A percentile compares a stretch with the other conserved stretches of the same genome.
Conservation (phyloP, 2,329 filamentous ascomycete genomes). For the Talaromyces islandicus region DNA sequence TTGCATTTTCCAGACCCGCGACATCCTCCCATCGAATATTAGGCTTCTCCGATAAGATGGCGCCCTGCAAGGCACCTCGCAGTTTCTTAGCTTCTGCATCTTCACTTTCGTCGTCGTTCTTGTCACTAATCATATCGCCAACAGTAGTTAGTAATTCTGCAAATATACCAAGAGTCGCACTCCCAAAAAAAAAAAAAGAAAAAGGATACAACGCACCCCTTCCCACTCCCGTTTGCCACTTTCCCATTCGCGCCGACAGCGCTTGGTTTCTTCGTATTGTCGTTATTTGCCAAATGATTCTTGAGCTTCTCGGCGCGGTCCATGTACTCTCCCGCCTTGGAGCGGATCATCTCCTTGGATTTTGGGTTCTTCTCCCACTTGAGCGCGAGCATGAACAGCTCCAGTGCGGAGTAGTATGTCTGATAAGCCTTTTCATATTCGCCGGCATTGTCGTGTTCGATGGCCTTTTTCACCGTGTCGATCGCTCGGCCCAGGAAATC, state of each 20-base stretch:
- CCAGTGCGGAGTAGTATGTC: conserved; percentile 88
- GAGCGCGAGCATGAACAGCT: conserved; percentile 96
- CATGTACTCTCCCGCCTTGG: conserved; percentile 95
- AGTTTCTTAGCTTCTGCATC: conserved; percentile 96
- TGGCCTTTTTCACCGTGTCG: conserved; percentile 93
- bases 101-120: conserved; percentile 59
- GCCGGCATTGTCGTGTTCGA: conserved; percentile 89
- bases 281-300: conserved; percentile 67
- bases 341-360: conserved; percentile 94
- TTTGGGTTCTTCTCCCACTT: conserved; percentile 99
- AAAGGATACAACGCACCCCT: conserved; percentile 41
- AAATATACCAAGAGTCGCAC: neutral
- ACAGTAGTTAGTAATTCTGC: neutral
- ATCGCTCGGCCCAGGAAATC: conserved; percentile 97
- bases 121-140: conserved; percentile 19
- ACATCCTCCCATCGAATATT: conserved; percentile 99
- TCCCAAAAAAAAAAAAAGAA: neutral
- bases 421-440: conserved; percentile 98
- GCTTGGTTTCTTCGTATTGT: conserved; percentile 47
- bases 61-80: conserved; percentile 80
- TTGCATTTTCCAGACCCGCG: conserved; percentile 85
- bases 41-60: conserved; percentile 90
- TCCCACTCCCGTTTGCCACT: conserved; percentile 45
- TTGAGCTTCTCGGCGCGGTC: conserved; percentile 98
- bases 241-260: conserved; percentile 49